Evolutionary conservation across 805 yeast species (phyloP), one percentile per base, ranked within the genome.

Genomic region (Metschnikowia sp.): DNA sequence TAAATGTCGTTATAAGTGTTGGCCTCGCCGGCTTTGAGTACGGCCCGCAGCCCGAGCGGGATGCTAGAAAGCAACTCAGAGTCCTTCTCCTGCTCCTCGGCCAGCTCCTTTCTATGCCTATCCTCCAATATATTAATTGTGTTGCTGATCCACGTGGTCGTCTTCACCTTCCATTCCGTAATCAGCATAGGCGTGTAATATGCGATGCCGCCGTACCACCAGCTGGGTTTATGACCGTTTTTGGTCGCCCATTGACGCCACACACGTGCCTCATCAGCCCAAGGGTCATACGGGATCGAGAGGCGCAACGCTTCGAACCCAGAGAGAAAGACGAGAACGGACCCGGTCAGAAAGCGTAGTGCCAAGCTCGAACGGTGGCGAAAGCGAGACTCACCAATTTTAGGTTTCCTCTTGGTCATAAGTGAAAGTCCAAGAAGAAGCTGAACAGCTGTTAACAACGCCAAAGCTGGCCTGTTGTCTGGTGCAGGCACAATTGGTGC

Each of bases 401-500:
- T 37, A 12, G 52, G 54, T 11, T 22, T 31, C 8, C 57, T 45
- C 19, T 51, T 44, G 10, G 52, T 47, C 51, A 54, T 45, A 38
- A 48, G 44, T 18, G 44, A 46, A 15, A 74, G 40, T 4, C 86
- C 87, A n/a, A 75, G 45, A 1, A 70, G 63, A 19, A 81, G 61
- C 58, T 85, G 91, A 2, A 77, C 48, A 0, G 78, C 79, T 2
- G 82, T 70, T 42, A 83, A 60, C 0, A 78, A 56, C 56, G 76
- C 77, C 1, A 84, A 59, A 1, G 86, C 87, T 3, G 71, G 63
- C 31, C 66, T 60, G 59, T 83, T 80, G 52, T 85, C 91, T 8
- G 85, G 75, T 1, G 90, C 86, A 2, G 92, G 92, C 1, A 82
- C 84, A 19, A 85, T 60, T 0, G 89, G 89, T 0, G 90, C 87